Base-by-base conservation (phyloP, 140 eudicot genomes). In the Oenanthe javanica region DNA sequence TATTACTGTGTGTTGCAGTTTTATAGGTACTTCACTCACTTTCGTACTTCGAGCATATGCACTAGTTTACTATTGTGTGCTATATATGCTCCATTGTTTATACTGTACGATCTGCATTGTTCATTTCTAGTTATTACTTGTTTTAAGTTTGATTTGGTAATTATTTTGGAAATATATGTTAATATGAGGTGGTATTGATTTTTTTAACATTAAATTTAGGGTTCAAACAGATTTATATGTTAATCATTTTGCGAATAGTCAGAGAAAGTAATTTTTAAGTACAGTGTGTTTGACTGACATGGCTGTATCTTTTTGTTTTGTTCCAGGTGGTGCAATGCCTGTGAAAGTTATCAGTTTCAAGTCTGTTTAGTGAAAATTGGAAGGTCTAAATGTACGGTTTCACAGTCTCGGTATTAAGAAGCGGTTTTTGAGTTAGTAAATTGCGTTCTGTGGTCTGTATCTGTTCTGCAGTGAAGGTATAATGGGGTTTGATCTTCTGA, bases 401-500 rank as follows among this genome's bases (percentile, higher is more conserved):
- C 4, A 64, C 43, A 27, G 42, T 9, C 12, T 19, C 36, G 45
- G 31, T 23, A 14, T 16, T 23, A 40, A 78, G 73, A 78, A 40
- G 57, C 7, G 43, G 31, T 10, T 45, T 40, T 5, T 57, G 72
- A 64, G 43, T 66, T 66, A 19, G 43, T 31, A 31, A 31, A 31
- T 31, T 31, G 1, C 13, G n/a, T 31, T 31, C 0, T 31, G 25
- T 59, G 72, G 52, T 72, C 52, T 42, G 9, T 3, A 23, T 71
- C 52, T 80, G 36, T 16, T 80, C 16, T 23, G 55, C 6, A 77
- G 76, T 72, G 71, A 79, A 46, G 38, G 23, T 36, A 63, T 59
- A 76, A 91, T 92, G 99, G 92, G 85, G 72, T 81, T 85, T 75
- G 84, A 88, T 83, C 86, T 94, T 67, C 61, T 95, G 85, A 88